phyloP scores from a whole-genome alignment of 1,284 basidiomycete genomes.

The Leccinum pallidistipes region DNA sequence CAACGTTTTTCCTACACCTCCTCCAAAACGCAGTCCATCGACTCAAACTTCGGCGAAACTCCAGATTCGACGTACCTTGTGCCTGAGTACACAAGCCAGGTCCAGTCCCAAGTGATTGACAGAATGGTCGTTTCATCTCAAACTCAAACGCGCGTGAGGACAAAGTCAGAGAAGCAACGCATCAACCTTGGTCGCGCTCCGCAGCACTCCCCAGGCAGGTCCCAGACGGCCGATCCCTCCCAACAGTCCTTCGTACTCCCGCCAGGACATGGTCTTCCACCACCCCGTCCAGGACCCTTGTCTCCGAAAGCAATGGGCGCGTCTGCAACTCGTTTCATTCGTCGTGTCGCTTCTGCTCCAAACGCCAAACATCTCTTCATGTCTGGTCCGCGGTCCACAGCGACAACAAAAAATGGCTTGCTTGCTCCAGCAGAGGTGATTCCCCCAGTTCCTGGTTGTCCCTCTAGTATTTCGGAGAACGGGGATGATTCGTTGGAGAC shows the following conservation, averaged over 20 bases:
- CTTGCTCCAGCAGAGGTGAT: conserved; percentile 64
- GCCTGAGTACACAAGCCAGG: conserved; percentile 35
- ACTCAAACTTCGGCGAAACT: conserved; percentile 48
- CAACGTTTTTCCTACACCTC: conserved; percentile 72
- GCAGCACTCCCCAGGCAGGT: conserved; percentile 25
- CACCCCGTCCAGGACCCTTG: conserved; percentile 42
- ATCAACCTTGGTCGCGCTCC: conserved; percentile 19
- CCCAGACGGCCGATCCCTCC: conserved; percentile 37
- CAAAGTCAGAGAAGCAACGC: conserved; percentile 61
- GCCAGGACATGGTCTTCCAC: conserved; percentile 35
- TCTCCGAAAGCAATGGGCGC: conserved; percentile 66
- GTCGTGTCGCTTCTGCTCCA: conserved; percentile 94
- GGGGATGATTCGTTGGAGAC: conserved; percentile 71
- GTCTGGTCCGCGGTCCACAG: conserved; percentile 50
- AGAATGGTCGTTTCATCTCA: conserved; percentile 2
- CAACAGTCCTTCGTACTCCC: conserved; percentile 39
- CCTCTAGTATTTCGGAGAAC: conserved; percentile 51
- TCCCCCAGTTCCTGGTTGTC: conserved; percentile 49
- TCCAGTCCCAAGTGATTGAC: conserved; percentile 36
- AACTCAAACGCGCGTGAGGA: conserved; percentile 43
- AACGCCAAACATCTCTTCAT: conserved; percentile 92
- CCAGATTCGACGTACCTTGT: conserved; percentile 35
- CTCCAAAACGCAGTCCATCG: conserved; percentile 66
- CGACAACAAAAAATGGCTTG: conserved; percentile 72
- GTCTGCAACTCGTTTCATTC: conserved; percentile 81